Evolutionary conservation across 1,284 basidiomycete genomes (phyloP), one percentile per base, ranked within the genome.

Genomic region (Naganishia sp.): DNA sequence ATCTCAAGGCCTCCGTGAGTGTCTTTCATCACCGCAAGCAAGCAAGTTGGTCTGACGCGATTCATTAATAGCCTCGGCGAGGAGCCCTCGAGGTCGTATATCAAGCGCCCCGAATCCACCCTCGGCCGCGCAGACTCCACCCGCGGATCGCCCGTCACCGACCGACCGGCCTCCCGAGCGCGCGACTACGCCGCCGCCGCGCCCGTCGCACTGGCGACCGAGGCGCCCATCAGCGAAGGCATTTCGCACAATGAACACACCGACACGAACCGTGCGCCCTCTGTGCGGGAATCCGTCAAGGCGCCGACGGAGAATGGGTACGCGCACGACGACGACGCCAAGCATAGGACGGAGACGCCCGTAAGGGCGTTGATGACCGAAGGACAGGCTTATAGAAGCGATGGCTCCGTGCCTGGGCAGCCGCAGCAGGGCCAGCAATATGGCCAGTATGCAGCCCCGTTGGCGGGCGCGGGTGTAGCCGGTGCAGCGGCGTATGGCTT

Each of bases 71-170:
- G 43, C 23, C 44, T 65, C 44, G 54, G 63, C 33, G 55, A 68
- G 10, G 46, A 72, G 43, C 74, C 75, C 16, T 78, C 77, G 3
- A 70, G 77, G 36, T 78, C 77, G 7, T 79, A 79, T 70, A 68
- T 74, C 71, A 73, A 74, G 39, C 50, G 53, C 18, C 44, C 50
- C 10, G 53, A 48, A 33, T 60, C 50, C 23, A 36, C 18, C 31
- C 25, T 55, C 39, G 52, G 52, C 16, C 25, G 45, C 15, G 25
- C 43, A 6, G 36, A 36, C 45, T 52, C 56, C 11, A 46, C 39
- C 44, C 36, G 25, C 28, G 65, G 53, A 45, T 2, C 42, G 55
- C 42, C 48, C 33, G 13, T 50, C 55, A 18, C 31, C 44, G 45
- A 54, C 21, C 50, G 53, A n/a, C 56, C 52, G 25, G 25, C 48